Base-by-base conservation (phyloP, 179 eudicot species). In the Corrigiola litoralis region DNA sequence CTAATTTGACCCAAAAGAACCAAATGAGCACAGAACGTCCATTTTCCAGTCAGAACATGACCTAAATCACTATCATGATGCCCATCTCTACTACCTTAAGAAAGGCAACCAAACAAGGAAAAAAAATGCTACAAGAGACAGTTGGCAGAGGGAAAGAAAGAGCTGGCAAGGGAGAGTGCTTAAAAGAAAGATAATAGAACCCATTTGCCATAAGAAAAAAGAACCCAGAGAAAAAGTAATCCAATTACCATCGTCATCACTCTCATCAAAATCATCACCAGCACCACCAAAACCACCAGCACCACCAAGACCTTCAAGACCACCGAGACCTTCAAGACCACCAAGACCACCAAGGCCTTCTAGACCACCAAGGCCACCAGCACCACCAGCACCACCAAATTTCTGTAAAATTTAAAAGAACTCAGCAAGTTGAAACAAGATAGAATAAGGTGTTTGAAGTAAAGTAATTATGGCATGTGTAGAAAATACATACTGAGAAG, bases 401-500 rank as follows among this genome's bases (percentile, higher is more conserved):
- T 87, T 89, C 89, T 89, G 80, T 67, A 65, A 59, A 40, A 37
- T 65, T 7, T 7, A 37, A 63, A 20, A 37, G 2, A 7, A 51
- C 58, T 70, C 28, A 75, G 42, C 24, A 6, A 21, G 24, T n/a
- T 32, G 68, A 71, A 28, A 10, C 25, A 62, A 47, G 54, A 32
- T 36, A 7, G 21, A 31, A 34, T 34, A 28, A 16, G 10, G 52
- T 32, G 46, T 48, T 28, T 32, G 11, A 5, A 25, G 61, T 60
- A 61, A 0, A 0, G 8, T 28, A 29, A 17, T 8, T 14, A 46
- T 48, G 27, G 16, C 29, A 55, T 25, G 17, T n/a, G n/a, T 16
- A n/a, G n/a, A 5, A 9, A 9, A 62, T 55, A 52, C 80, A 67
- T 89, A 91, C 97, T 74, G 97, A 91, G 84, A 91, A 89, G 75